Conservation (phyloP, 495 filamentous ascomycete genomes). For the Extremus antarcticus region DNA sequence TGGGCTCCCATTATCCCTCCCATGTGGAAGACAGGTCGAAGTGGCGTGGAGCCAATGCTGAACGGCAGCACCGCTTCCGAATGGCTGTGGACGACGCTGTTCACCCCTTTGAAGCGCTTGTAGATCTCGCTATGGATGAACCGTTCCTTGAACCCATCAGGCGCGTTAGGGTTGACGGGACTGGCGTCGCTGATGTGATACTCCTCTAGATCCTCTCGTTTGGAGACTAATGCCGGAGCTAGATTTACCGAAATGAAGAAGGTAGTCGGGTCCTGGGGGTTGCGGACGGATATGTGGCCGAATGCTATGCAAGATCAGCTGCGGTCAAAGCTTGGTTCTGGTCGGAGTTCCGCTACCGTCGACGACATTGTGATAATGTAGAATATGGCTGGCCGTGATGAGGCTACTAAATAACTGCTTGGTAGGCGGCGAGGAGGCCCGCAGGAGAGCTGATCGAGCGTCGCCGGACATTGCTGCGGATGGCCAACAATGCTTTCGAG, state of each 20-base stretch:
- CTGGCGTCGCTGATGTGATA: conserved; percentile 27
- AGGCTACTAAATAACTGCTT: conserved; percentile 28
- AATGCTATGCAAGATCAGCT: conserved; percentile 24
- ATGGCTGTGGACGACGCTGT: conserved; percentile 21
- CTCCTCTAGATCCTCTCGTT: conserved; percentile 25
- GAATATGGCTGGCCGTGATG: conserved; percentile 35
- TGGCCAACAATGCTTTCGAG: not conserved
- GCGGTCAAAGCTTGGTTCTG: too few species aligned
- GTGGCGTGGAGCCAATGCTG: conserved; percentile 14
- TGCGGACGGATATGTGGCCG: conserved; percentile 31
- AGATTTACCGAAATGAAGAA: conserved; percentile 28
- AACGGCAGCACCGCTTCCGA: conserved; percentile 17
- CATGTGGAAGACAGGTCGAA: conserved; percentile 33
- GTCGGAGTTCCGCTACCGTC: conserved; percentile 21
- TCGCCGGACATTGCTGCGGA: not conserved
- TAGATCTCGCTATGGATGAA: conserved; percentile 29
- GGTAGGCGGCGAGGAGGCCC: conserved; percentile 14
- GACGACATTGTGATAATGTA: conserved; percentile 36
- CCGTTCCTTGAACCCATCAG: conserved; percentile 24
- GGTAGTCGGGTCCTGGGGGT: conserved; percentile 26
- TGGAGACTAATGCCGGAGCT: conserved; percentile 25
- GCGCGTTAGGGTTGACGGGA: conserved; percentile 22
- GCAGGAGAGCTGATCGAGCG: conserved; percentile 6
- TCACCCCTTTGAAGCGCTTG: conserved; percentile 19
- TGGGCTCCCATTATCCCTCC: conserved; percentile 39